Conservation (phyloP, 495 filamentous ascomycete genomes). For the Penicillium alfredii region DNA sequence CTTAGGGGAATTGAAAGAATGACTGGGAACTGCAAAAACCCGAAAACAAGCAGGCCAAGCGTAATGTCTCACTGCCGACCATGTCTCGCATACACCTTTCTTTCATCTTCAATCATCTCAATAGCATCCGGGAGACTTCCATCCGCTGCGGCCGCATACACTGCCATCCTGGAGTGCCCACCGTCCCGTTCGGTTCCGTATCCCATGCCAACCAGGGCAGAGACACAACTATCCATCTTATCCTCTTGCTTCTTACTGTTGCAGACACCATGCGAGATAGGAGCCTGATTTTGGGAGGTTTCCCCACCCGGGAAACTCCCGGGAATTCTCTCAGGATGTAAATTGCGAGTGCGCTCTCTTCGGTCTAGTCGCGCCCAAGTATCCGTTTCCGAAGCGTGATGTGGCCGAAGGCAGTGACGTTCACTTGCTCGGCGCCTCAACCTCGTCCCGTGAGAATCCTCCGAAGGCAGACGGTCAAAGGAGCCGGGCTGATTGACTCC, state of each 20-base stretch:
- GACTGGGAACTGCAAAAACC: neutral
- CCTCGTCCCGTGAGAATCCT: neutral
- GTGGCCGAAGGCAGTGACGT: conserved; percentile 17
- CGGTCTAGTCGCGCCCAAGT: conserved; percentile 20
- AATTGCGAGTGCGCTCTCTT: conserved; percentile 12
- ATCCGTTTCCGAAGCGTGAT: conserved; percentile 2
- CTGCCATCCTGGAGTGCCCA: conserved; percentile 38
- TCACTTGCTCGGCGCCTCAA: conserved; percentile 29
- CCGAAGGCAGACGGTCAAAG: no score
- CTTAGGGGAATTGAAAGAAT: no score
- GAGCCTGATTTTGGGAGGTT: conserved; percentile 1
- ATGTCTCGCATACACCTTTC: conserved; percentile 39
- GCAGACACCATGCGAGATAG: neutral
- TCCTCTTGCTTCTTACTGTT: conserved; percentile 6
- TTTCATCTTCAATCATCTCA: conserved; percentile 54
- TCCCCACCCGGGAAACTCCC: conserved; percentile 30
- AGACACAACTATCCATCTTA: conserved; percentile 42
- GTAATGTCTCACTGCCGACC: conserved; percentile 8
- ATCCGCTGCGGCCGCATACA: conserved; percentile 48
- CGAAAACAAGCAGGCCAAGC: conserved; percentile 4
- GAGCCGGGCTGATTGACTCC: neutral
- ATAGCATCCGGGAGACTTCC: conserved; percentile 45
- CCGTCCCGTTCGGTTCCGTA: conserved; percentile 42
- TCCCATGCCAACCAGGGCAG: conserved; percentile 41
- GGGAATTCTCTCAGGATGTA: conserved; percentile 18